Conservation (phyloP, 2,329 filamentous ascomycete species). For the Chrysoporthe cubensis region DNA sequence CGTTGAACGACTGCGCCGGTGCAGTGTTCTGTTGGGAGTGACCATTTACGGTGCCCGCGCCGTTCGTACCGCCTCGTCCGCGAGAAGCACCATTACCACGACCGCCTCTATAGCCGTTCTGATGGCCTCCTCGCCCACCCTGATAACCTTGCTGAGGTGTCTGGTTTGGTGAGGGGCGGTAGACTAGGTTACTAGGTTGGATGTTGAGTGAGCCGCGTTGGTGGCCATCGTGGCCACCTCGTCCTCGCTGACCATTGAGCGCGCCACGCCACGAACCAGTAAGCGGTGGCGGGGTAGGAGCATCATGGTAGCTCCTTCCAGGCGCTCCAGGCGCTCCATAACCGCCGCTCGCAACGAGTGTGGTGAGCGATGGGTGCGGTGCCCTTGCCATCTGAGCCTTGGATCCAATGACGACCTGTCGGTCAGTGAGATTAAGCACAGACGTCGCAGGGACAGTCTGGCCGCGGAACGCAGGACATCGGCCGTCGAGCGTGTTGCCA, state of each 20-base stretch:
- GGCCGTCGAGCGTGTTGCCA: slow-evolving; percentile 86
- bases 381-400: slow-evolving; percentile 60
- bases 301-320: slow-evolving; percentile 65
- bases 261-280: slow-evolving; percentile 63
- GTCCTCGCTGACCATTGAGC: slow-evolving; percentile 50
- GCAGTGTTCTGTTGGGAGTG: slow-evolving; percentile 26
- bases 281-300: slow-evolving; percentile 57
- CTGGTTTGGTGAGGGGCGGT: slow-evolving; percentile 44
- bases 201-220: slow-evolving; percentile 42
- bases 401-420: slow-evolving; percentile 76
- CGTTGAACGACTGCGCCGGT: slow-evolving; percentile 48
- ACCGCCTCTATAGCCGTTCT: slow-evolving; percentile 36
- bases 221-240: slow-evolving; percentile 38
- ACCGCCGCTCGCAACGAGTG: slow-evolving; percentile 54
- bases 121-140: slow-evolving; percentile 16
- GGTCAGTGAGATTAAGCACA: slow-evolving; percentile 83
- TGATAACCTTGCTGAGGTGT: slow-evolving; percentile 35
- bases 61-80: slow-evolving; percentile 27
- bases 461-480: slow-evolving; percentile 90
- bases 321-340: slow-evolving; percentile 47
- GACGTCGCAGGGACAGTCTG: slow-evolving; percentile 88
- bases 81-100: slow-evolving; percentile 34
- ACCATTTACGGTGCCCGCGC: slow-evolving; percentile 29
- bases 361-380: slow-evolving; percentile 49
- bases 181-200: slow-evolving; percentile 57